phyloP scores from a whole-genome alignment of 139 green algal genomes.

The Chlamydomonas urium region DNA sequence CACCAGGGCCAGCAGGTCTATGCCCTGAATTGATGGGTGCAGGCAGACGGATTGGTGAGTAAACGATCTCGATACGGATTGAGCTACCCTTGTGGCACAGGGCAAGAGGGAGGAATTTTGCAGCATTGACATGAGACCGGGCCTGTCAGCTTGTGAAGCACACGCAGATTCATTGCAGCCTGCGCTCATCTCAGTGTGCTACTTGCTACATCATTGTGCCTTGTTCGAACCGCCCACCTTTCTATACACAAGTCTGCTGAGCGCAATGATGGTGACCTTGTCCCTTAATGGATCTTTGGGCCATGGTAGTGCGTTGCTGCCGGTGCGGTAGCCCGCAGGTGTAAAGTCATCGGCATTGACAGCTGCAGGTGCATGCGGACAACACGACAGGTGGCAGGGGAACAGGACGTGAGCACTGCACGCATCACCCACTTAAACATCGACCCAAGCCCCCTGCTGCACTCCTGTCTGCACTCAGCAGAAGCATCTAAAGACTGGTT shows the following conservation, averaged over 20 bases:
- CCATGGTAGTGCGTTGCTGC: neutral
- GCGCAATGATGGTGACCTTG: conserved; percentile 60
- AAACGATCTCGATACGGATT: neutral
- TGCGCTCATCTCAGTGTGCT: no score
- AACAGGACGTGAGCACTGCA: no score
- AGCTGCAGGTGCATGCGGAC: conserved; percentile 12
- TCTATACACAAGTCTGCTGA: conserved; percentile 89
- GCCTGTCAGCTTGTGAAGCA: neutral
- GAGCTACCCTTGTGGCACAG: neutral
- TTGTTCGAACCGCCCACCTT: conserved; percentile 54
- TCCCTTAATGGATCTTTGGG: neutral
- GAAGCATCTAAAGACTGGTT: no score
- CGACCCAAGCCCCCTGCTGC: no score
- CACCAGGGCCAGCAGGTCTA: conserved; percentile 85
- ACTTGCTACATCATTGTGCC: neutral
- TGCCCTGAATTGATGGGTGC: conserved; percentile 36
- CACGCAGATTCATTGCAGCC: no score
- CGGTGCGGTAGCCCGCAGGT: neutral
- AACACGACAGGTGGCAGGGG: no score
- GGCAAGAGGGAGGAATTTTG: neutral
- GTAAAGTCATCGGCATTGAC: conserved; percentile 16
- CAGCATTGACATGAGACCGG: neutral
- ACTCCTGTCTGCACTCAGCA: no score
- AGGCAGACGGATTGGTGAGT: neutral
- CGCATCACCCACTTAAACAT: no score